These are phyloP conservation scores for Smithsoniella earleae DNA, from an alignment of 163 green algal genomes.

Conservation along the genomic window DNA sequence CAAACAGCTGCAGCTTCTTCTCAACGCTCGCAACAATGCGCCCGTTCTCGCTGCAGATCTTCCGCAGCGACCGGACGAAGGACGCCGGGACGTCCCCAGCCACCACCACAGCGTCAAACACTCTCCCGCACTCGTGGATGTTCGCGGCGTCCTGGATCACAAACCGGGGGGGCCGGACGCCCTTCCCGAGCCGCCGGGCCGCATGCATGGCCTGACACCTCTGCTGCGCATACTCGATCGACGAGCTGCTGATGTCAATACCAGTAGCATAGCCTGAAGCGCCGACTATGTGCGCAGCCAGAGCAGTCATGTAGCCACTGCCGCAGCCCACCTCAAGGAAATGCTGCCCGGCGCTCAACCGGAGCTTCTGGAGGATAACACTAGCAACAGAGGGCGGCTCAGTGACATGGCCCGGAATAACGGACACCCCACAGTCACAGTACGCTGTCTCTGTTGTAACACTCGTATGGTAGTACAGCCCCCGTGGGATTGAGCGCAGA, in stretches of 20 bases:
- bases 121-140: too few relatives aligned
- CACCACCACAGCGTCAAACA: slow-evolving; percentile 13
- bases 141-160: background rate
- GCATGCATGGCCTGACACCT: slow-evolving; percentile 22
- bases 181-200: slow-evolving; percentile 19
- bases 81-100: slow-evolving; percentile 1
- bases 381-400: slow-evolving; percentile 31
- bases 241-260: slow-evolving; percentile 4
- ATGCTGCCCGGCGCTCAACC: slow-evolving; percentile 33
- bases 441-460: slow-evolving; percentile 12
- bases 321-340: slow-evolving; percentile 54
- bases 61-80: background rate
- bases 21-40: slow-evolving; percentile 11
- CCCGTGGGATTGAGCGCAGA: slow-evolving; percentile 1
- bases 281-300: slow-evolving; percentile 46
- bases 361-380: slow-evolving; percentile 44
- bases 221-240: slow-evolving; percentile 32
- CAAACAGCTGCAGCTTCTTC: background rate
- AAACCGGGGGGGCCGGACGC: background rate
- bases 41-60: background rate
- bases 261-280: slow-evolving; percentile 2
- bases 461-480: background rate
- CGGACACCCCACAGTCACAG: background rate
- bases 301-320: slow-evolving; percentile 51
- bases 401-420: slow-evolving; percentile 17